Conservation (phyloP, 2,329 filamentous ascomycete species). For the Dactylellina sp. region DNA sequence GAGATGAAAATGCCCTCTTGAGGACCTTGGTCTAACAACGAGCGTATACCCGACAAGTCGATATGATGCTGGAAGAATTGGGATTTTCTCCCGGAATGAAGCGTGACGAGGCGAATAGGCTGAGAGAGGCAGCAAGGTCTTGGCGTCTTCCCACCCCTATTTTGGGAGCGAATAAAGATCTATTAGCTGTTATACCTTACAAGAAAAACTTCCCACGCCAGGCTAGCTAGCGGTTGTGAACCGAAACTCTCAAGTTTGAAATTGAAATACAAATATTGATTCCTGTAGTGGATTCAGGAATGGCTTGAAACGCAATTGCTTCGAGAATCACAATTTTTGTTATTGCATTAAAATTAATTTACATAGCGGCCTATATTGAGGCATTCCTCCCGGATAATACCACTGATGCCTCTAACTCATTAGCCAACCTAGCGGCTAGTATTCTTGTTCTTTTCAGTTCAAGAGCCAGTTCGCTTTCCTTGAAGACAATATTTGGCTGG, state of each 20-base stretch:
- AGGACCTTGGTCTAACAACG: not conserved
- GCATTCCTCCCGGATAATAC: not conserved
- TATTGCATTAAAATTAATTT: too few relatives aligned
- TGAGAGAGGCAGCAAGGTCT: slow-evolving; percentile 5
- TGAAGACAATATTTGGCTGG: slow-evolving; percentile 81
- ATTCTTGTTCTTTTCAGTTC: slow-evolving; percentile 84
- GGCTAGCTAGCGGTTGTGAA: too few relatives aligned
- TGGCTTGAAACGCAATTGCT: too few relatives aligned
- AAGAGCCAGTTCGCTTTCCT: slow-evolving; percentile 84
- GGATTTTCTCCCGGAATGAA: slow-evolving; percentile 24
- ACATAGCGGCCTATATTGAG: not conserved
- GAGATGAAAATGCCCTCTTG: not conserved
- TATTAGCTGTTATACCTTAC: too few relatives aligned
- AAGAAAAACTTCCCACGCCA: too few relatives aligned
- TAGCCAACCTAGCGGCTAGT: slow-evolving; percentile 71
- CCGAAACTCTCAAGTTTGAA: too few relatives aligned
- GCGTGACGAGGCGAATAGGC: slow-evolving; percentile 23
- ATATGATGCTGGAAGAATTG: slow-evolving; percentile 1
- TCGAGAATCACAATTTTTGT: too few relatives aligned
- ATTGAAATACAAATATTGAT: too few relatives aligned
- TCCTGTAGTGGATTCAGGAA: too few relatives aligned
- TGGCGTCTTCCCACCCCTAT: slow-evolving; percentile 35
- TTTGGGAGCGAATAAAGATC: slow-evolving; percentile 9
- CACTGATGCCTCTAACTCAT: slow-evolving; percentile 72
- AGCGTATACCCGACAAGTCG: not conserved